Conservation (phyloP, 345 rosid species). For the Corchorus capsularis region DNA sequence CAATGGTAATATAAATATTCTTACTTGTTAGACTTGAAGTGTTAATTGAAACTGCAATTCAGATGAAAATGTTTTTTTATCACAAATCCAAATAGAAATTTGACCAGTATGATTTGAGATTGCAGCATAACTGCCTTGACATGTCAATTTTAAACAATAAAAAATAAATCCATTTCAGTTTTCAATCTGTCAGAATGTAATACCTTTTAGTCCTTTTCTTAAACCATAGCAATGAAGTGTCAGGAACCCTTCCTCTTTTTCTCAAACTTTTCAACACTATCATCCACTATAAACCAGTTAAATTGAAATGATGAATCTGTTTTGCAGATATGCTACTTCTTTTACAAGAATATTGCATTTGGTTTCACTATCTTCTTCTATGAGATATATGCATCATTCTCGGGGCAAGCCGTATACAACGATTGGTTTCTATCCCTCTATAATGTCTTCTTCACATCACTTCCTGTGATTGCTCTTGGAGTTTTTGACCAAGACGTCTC, state of each 20-base stretch:
- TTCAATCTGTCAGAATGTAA: background rate
- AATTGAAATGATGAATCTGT: slow-evolving; percentile 19
- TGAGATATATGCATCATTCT: slow-evolving; percentile 84
- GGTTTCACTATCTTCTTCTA: slow-evolving; percentile 90
- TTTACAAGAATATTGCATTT: slow-evolving; percentile 94
- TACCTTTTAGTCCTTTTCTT: background rate
- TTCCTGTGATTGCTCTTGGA: slow-evolving; percentile 93
- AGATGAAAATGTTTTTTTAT: background rate
- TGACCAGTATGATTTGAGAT: background rate
- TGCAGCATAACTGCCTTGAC: background rate
- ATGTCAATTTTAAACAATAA: background rate
- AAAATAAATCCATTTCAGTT: background rate
- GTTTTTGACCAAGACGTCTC: slow-evolving; percentile 96
- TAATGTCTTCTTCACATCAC: slow-evolving; percentile 95
- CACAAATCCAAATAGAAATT: background rate
- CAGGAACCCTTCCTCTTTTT: background rate
- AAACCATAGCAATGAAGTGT: background rate
- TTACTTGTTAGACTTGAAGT: background rate
- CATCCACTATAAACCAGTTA: background rate
- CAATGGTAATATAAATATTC: slow-evolving; percentile 57
- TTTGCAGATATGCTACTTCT: slow-evolving; percentile 92
- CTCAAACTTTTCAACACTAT: background rate
- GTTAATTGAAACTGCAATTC: background rate
- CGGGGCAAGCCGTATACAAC: slow-evolving; percentile 84
- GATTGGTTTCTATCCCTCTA: slow-evolving; percentile 89